These are phyloP conservation scores for Coniferiporia sulphurascens DNA, from an alignment of 1,284 basidiomycete genomes.

Conservation along the genomic window DNA sequence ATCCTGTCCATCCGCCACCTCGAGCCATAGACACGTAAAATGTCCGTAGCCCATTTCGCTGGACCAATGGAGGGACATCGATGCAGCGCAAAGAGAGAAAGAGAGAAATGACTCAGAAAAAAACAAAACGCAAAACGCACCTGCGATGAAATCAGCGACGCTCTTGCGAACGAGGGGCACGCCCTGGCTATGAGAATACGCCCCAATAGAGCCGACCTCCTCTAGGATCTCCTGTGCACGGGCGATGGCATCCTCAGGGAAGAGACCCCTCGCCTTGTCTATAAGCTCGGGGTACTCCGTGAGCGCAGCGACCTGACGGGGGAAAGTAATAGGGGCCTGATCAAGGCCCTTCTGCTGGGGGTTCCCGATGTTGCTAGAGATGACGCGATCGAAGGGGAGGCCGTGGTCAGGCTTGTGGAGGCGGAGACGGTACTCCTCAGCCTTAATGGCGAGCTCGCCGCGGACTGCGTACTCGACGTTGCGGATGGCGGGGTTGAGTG, in stretches of 20 bases:
- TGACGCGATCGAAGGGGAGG: constrained; percentile 86
- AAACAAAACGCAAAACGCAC: constrained; percentile 38
- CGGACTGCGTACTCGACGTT: constrained; percentile 96
- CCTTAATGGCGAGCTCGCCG: constrained; percentile 93
- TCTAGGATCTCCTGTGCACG: constrained; percentile 76
- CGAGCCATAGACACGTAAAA: too few relatives aligned
- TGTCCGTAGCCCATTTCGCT: too few relatives aligned
- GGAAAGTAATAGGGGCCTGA: constrained; percentile 91
- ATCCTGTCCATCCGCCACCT: too few relatives aligned
- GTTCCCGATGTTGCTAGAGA: constrained; percentile 97
- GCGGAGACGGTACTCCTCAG: constrained; percentile 74
- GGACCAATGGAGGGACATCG: too few relatives aligned
- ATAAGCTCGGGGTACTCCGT: constrained; percentile 90
- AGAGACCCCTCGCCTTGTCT: constrained; percentile 70
- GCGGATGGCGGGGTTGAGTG: constrained; percentile 80
- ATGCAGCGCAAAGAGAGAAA: not conserved
- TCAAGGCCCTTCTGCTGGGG: constrained; percentile 94
- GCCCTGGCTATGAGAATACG: constrained; percentile 96
- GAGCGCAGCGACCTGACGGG: constrained; percentile 87
- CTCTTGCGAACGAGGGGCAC: constrained; percentile 84
- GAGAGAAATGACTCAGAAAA: not conserved
- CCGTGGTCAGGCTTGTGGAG: constrained; percentile 54
- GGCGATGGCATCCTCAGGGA: constrained; percentile 83
- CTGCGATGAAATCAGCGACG: constrained; percentile 87
- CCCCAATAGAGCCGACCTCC: constrained; percentile 94